Evolutionary conservation across 176 grass and related monocot genomes (phyloP).

Genomic region (Chrysopogon serrulatus): DNA sequence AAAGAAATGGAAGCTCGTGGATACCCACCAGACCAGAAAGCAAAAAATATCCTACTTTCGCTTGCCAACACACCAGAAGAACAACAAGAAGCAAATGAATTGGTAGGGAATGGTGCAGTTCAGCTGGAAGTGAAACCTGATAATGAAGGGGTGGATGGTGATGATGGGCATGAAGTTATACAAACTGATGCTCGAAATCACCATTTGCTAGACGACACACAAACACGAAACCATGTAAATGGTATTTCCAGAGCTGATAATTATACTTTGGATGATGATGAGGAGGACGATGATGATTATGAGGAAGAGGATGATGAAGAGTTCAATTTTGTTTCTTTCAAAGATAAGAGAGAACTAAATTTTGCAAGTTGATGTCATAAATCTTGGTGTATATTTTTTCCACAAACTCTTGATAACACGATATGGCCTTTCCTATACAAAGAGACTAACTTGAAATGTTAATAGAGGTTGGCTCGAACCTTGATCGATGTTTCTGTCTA

Average conservation of each 20-base stretch:
- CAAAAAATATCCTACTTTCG: constrained; percentile 79
- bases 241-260: constrained; percentile 9
- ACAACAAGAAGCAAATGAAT: constrained; percentile 66
- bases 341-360: constrained; percentile 61
- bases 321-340: constrained; percentile 61
- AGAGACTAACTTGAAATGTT: constrained; percentile 16
- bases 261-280: constrained; percentile 33
- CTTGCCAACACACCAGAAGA: constrained; percentile 70
- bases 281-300: constrained; percentile 8
- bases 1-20: constrained; percentile 74
- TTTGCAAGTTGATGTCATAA: constrained; percentile 36
- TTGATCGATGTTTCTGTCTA: neutral
- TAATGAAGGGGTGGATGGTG: constrained; percentile 14
- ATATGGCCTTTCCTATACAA: constrained; percentile 25
- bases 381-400: constrained; percentile 44
- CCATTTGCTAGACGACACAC: neutral
- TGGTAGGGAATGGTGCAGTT: constrained; percentile 43
- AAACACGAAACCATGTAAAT: constrained; percentile 24
- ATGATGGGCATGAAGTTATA: constrained; percentile 13
- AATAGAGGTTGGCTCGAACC: constrained; percentile 8
- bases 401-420: constrained; percentile 1
- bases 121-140: constrained; percentile 38
- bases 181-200: constrained; percentile 12
- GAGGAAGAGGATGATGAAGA: constrained; percentile 58
- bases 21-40: constrained; percentile 72